A percentile compares a stretch with the other conserved stretches of the same genome.
Evolutionary conservation across 73 alveolate genomes (phyloP).

Genomic region (Paramecium pentaurelia): DNA sequence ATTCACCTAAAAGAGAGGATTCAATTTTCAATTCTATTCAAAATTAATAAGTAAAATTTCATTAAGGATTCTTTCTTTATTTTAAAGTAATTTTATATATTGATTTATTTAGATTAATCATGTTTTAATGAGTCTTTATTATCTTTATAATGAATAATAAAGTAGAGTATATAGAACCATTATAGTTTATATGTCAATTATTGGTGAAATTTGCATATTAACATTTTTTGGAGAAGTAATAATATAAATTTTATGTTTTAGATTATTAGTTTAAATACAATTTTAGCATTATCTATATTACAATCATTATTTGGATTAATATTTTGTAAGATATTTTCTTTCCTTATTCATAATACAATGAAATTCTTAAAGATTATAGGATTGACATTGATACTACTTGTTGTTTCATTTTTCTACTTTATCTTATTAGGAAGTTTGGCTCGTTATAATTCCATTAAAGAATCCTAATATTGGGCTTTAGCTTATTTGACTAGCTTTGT

Average conservation of each 20-base stretch:
- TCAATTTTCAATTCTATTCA: neutral
- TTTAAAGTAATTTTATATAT: neutral
- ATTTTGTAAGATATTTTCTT: neutral
- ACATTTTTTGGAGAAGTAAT: neutral
- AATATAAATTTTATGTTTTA: neutral
- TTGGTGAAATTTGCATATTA: neutral
- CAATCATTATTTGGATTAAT: neutral
- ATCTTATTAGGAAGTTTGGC: neutral
- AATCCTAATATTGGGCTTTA: neutral
- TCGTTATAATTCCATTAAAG: neutral
- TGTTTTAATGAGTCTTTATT: neutral
- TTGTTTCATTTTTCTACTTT: neutral
- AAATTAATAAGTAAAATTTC: neutral
- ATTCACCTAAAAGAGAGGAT: neutral
- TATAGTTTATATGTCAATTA: neutral
- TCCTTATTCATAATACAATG: neutral
- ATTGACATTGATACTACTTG: neutral
- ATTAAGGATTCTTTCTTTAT: neutral
- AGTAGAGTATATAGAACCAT: neutral
- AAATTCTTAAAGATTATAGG: neutral
- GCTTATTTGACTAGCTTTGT: neutral
- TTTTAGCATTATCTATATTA: neutral
- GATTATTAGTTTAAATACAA: neutral
- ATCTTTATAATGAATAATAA: neutral
- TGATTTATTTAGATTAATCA: neutral